Percentiles rank a stretch among this genome's conserved stretches.
Conservation (phyloP, 2,329 filamentous ascomycete genomes). For the Sporothrix humicola region DNA sequence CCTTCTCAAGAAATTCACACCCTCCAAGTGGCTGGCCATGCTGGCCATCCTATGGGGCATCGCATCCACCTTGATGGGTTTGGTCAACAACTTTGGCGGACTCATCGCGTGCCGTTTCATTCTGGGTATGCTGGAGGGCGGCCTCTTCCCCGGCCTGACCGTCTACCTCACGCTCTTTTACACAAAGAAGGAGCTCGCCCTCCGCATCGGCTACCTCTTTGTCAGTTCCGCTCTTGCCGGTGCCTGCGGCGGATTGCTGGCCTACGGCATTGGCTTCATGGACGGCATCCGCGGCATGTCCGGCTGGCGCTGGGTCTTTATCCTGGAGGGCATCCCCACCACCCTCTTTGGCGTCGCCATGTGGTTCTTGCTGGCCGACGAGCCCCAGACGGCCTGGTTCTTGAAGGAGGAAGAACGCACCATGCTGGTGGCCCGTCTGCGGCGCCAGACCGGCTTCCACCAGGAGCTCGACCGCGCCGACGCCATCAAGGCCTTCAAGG, state of each 20-base stretch:
- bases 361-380: conserved; percentile 15
- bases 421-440: not conserved
- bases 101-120: conserved; percentile 72
- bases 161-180: conserved; percentile 79
- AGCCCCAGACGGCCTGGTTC: not conserved
- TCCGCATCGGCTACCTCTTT: conserved; percentile 76
- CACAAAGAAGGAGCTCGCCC: conserved; percentile 72
- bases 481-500: conserved; percentile 54
- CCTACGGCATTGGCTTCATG: conserved; percentile 75
- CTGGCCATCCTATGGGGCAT: conserved; percentile 70
- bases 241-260: conserved; percentile 73
- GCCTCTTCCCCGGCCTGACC: conserved; percentile 71
- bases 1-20: conserved; percentile 66
- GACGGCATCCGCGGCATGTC: conserved; percentile 67
- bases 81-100: conserved; percentile 68
- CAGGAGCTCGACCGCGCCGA: conserved; percentile 53
- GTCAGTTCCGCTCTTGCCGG: conserved; percentile 73
- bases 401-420: conserved; percentile 6
- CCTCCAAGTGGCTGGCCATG: conserved; percentile 67
- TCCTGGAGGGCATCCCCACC: conserved; percentile 30
- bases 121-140: conserved; percentile 71
- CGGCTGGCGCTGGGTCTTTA: conserved; percentile 62
- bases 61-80: conserved; percentile 71
- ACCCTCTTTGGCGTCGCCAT: conserved; percentile 23
- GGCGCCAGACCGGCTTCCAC: conserved; percentile 44